Conservation (phyloP, 2,329 filamentous ascomycete genomes). For the Fusarium pseudocircinatum region DNA sequence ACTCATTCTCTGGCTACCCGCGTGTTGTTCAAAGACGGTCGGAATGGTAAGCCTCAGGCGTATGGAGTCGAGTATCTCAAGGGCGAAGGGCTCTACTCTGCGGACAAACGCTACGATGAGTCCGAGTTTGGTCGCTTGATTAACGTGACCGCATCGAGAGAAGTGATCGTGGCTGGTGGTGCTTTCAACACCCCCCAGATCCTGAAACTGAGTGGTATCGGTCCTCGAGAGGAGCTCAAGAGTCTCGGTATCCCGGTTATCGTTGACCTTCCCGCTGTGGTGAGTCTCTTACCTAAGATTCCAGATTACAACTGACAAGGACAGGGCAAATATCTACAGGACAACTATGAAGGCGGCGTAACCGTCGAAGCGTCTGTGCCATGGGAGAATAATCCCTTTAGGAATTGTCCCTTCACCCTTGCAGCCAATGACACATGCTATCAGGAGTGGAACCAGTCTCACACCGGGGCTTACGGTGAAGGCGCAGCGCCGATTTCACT, state of each 20-base stretch:
- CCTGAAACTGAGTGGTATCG: constrained; percentile 60
- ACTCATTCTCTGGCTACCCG: constrained; percentile 50
- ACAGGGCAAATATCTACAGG: constrained; percentile 39
- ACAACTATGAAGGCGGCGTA: constrained; percentile 43
- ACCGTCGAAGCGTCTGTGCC: constrained; percentile 29
- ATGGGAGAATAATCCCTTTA: constrained; percentile 28
- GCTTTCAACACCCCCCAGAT: constrained; percentile 52
- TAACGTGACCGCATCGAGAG: constrained; percentile 27
- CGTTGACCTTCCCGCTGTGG: constrained; percentile 58
- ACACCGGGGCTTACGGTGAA: constrained; percentile 38
- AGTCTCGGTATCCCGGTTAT: constrained; percentile 53
- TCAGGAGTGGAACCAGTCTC: constrained; percentile 41
- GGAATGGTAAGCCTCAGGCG: constrained; percentile 13
- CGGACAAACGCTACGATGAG: constrained; percentile 45
- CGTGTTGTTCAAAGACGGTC: constrained; percentile 45
- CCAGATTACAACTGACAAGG: not conserved
- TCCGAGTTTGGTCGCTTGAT: not conserved
- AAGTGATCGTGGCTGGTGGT: constrained; percentile 38
- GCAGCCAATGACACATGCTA: constrained; percentile 47
- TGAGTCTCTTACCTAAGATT: no score
- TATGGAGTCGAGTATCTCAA: constrained; percentile 49
- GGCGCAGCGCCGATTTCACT: constrained; percentile 38
- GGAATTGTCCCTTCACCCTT: constrained; percentile 13
- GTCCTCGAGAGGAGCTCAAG: constrained; percentile 52
- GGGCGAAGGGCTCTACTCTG: constrained; percentile 54